Percentiles rank a stretch among this genome's conserved stretches.
These are phyloP conservation scores for Haberlea rhodopensis DNA, from an alignment of 257 asterid species.

Conservation along the genomic window DNA sequence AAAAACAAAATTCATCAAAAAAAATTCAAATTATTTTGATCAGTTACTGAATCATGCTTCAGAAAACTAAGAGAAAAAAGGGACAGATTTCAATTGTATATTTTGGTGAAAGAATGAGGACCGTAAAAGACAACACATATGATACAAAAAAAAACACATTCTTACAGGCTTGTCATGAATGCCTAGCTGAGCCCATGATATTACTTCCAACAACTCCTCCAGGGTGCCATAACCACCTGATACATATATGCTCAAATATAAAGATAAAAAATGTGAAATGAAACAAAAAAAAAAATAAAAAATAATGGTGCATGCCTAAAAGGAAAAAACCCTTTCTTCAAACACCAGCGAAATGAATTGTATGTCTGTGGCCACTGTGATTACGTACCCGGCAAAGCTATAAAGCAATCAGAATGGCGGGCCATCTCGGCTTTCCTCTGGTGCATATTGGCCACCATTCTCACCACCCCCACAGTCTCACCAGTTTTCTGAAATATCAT, in stretches of 20 bases:
- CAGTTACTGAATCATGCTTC: background rate
- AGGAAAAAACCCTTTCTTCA: background rate
- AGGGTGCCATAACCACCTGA: constrained; percentile 78
- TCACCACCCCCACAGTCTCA: constrained; percentile 56
- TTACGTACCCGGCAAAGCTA: constrained; percentile 64
- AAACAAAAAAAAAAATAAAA: background rate
- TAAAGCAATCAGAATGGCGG: constrained; percentile 65
- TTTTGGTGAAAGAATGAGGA: background rate
- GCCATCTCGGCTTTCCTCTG: constrained; percentile 83
- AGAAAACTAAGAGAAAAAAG: background rate
- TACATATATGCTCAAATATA: background rate
- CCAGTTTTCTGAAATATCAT: constrained; percentile 51
- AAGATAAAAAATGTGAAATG: background rate
- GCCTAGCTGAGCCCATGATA: constrained; percentile 78
- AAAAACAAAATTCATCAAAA: background rate
- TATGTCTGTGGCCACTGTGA: background rate
- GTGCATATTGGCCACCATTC: constrained; percentile 63
- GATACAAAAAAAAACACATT: background rate
- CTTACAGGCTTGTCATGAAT: constrained; percentile 72
- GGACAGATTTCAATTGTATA: background rate
- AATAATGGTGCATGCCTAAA: background rate
- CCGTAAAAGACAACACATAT: too few relatives aligned
- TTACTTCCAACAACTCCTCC: constrained; percentile 66
- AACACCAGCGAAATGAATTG: background rate
- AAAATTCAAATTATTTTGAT: background rate